These are phyloP conservation scores for Escovopsis weberi DNA, from an alignment of 2,329 filamentous ascomycete genomes.

Conservation along the genomic window DNA sequence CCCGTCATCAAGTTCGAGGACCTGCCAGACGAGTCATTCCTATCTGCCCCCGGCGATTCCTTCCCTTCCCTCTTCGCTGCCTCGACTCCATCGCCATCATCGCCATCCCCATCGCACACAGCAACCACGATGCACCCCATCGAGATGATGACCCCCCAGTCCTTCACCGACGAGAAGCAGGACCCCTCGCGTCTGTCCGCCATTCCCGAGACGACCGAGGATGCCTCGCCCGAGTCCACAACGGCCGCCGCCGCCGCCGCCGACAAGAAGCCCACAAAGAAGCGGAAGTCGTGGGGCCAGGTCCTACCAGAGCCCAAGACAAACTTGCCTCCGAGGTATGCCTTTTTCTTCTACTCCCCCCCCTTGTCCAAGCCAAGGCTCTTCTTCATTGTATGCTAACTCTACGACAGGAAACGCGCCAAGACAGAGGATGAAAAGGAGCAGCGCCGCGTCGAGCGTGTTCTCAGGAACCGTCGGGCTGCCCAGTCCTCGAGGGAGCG, in stretches of 20 bases:
- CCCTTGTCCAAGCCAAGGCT: background rate
- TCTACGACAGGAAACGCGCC: constrained; percentile 61
- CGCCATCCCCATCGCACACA: constrained; percentile 14
- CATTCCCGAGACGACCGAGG: constrained; percentile 12
- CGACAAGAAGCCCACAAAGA: constrained; percentile 69
- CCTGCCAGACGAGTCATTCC: constrained; percentile 39
- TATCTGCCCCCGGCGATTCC: constrained; percentile 34
- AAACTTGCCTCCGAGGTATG: constrained; percentile 76
- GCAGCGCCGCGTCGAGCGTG: constrained; percentile 90
- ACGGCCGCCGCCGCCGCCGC: constrained; percentile 9
- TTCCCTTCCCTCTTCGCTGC: constrained; percentile 34
- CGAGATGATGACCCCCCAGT: constrained; percentile 36
- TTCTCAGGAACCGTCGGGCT: constrained; percentile 88
- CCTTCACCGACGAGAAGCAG: constrained; percentile 19
- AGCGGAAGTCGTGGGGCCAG: constrained; percentile 98
- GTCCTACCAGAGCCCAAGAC: constrained; percentile 94
- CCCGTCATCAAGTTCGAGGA: constrained; percentile 37
- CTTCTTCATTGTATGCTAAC: background rate
- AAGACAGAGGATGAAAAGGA: constrained; percentile 99
- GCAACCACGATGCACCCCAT: constrained; percentile 27
- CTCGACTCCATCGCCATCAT: constrained; percentile 15
- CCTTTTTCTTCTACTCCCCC: too few species aligned
- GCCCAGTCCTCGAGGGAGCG: constrained; percentile 94
- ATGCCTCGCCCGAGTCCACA: constrained; percentile 7
- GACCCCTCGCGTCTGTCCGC: constrained; percentile 8